These are phyloP conservation scores for Anthostomella pinea DNA, from an alignment of 2,329 filamentous ascomycete genomes.

Conservation along the genomic window DNA sequence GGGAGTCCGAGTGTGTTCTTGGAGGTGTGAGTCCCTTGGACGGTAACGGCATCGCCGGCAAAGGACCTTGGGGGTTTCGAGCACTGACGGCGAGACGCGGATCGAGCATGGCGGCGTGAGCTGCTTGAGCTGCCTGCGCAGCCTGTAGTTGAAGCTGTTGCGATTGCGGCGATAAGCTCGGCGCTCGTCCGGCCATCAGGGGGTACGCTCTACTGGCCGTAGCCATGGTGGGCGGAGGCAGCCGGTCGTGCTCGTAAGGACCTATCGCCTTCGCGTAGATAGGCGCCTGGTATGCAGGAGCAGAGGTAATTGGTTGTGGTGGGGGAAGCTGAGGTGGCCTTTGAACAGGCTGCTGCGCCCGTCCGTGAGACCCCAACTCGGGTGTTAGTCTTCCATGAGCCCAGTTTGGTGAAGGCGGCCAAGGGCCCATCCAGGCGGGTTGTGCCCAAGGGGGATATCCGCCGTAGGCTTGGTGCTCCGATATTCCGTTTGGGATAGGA, in stretches of 20 bases:
- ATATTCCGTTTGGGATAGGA: constrained; percentile 21
- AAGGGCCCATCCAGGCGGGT: constrained; percentile 32
- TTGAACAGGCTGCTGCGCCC: constrained; percentile 17
- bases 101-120: constrained; percentile 41
- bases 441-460: constrained; percentile 39
- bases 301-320: constrained; percentile 14
- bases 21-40: constrained; percentile 39
- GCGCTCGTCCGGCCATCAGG: constrained; percentile 30
- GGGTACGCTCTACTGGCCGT: constrained; percentile 21
- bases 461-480: constrained; percentile 36
- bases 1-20: constrained; percentile 48
- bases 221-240: constrained; percentile 15
- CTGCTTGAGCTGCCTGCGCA: too few relatives aligned
- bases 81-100: constrained; percentile 33
- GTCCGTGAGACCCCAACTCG: constrained; percentile 26
- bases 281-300: constrained; percentile 16
- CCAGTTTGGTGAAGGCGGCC: constrained; percentile 40
- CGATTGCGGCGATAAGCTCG: constrained; percentile 38
- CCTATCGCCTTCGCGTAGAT: constrained; percentile 22
- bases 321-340: constrained; percentile 16
- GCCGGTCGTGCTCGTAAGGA: constrained; percentile 24
- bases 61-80: constrained; percentile 41
- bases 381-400: constrained; percentile 24
- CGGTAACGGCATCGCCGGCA: constrained; percentile 38
- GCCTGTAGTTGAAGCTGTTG: constrained; percentile 45